Evolutionary conservation across 192 early-diverging fungal species (phyloP).

Genomic region (Umbelopsis sp.): DNA sequence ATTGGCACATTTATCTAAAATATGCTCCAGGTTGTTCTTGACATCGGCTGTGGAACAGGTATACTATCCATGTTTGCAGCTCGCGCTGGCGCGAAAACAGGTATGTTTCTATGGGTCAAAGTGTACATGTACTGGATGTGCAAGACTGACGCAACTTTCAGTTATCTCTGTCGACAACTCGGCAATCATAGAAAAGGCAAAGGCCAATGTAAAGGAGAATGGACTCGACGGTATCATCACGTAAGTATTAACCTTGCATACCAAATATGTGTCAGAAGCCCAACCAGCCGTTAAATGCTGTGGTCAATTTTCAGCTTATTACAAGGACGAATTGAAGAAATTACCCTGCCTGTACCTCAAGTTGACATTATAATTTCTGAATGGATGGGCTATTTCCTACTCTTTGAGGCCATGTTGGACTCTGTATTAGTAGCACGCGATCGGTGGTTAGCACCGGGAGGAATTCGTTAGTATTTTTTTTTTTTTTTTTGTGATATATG

Average conservation of each 20-base stretch:
- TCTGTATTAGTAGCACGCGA: slow-evolving; percentile 85
- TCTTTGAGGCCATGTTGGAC: slow-evolving; percentile 92
- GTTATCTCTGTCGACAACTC: slow-evolving; percentile 85
- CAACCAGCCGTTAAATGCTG: not conserved
- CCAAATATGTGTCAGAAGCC: not conserved
- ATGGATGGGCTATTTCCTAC: slow-evolving; percentile 94
- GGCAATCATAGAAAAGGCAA: slow-evolving; percentile 80
- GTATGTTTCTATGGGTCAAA: slow-evolving; percentile 29
- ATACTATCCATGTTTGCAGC: slow-evolving; percentile 94
- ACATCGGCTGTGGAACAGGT: slow-evolving; percentile 91
- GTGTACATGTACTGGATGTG: no score
- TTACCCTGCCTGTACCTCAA: slow-evolving; percentile 68
- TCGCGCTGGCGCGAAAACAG: slow-evolving; percentile 76
- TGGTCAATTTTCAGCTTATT: slow-evolving; percentile 50
- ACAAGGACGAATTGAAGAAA: slow-evolving; percentile 80
- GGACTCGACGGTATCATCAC: slow-evolving; percentile 61
- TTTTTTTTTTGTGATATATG: not conserved
- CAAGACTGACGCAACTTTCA: no score
- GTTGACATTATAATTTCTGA: slow-evolving; percentile 91
- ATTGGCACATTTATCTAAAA: not conserved
- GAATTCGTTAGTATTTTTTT: slow-evolving; percentile 47
- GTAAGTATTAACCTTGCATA: not conserved
- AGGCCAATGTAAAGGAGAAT: slow-evolving; percentile 76
- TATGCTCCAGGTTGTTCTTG: slow-evolving; percentile 57
- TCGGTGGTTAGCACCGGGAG: slow-evolving; percentile 68